Evolutionary conservation across 2,329 filamentous ascomycete species (phyloP).

Genomic region (Metarhizium sp.): DNA sequence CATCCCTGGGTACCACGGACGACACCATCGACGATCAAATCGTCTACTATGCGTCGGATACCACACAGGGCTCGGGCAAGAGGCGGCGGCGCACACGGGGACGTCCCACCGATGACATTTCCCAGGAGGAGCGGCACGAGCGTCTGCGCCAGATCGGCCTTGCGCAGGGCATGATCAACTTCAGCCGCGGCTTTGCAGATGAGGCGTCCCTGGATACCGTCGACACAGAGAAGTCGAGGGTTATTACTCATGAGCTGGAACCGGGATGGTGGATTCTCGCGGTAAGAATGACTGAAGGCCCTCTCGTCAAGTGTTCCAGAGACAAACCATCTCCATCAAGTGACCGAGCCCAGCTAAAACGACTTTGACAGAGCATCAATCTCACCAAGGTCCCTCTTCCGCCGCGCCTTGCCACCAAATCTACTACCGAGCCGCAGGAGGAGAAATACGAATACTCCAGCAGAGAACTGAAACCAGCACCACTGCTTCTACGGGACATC

Average conservation of each 20-base stretch:
- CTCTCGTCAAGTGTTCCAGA: background rate
- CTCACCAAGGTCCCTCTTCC: constrained; percentile 64
- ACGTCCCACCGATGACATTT: constrained; percentile 33
- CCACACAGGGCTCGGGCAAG: constrained; percentile 28
- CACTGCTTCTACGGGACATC: constrained; percentile 70
- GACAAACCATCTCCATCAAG: background rate
- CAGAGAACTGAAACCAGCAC: constrained; percentile 77
- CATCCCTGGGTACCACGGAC: constrained; percentile 56
- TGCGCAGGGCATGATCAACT: constrained; percentile 92
- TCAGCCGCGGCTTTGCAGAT: constrained; percentile 78
- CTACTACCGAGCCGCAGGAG: constrained; percentile 26
- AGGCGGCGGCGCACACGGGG: constrained; percentile 32
- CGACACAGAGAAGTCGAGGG: constrained; percentile 81
- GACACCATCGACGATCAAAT: constrained; percentile 67
- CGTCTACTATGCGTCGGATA: constrained; percentile 77
- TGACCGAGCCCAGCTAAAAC: background rate
- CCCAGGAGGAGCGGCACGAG: constrained; percentile 68
- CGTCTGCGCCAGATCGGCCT: constrained; percentile 86
- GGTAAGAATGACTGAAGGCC: constrained; percentile 41
- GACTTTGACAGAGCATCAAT: constrained; percentile 45
- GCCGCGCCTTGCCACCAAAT: constrained; percentile 35
- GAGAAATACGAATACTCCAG: constrained; percentile 69
- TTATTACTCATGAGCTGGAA: constrained; percentile 82
- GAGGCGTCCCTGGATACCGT: constrained; percentile 71
- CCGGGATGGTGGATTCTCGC: constrained; percentile 92